Percentiles rank a stretch among this genome's conserved stretches.
Conservation (phyloP, 345 rosid genomes). For the Hevea brasiliensis region DNA sequence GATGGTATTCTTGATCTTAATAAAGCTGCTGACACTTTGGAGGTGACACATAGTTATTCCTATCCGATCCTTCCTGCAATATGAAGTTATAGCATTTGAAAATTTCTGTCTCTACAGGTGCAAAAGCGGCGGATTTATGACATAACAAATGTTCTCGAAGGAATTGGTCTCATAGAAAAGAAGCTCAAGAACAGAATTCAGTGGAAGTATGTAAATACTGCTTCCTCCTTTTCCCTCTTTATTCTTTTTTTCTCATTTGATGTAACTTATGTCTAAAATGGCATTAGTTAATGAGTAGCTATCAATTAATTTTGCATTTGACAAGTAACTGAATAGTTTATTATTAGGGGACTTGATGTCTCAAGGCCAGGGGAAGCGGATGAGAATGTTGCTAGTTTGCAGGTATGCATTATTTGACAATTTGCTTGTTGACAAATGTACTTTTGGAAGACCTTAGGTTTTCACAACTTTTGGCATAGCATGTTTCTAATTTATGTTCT, state of each 20-base stretch:
- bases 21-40: constrained; percentile 90
- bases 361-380: constrained; percentile 76
- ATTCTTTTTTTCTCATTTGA: constrained; percentile 11
- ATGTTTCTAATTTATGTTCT: not conserved
- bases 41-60: constrained; percentile 44
- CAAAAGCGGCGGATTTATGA: constrained; percentile 98
- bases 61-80: not conserved
- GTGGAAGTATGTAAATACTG: constrained; percentile 69
- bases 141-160: constrained; percentile 97
- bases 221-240: not conserved
- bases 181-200: constrained; percentile 93
- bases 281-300: not conserved
- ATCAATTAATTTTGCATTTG: constrained; percentile 6
- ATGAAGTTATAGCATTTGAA: constrained; percentile 13
- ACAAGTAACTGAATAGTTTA: constrained; percentile 22
- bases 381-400: constrained; percentile 70
- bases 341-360: constrained; percentile 83
- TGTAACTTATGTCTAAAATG: not conserved
- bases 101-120: constrained; percentile 52
- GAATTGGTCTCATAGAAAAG: constrained; percentile 97
- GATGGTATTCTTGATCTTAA: constrained; percentile 96
- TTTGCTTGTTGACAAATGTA: constrained; percentile 12
- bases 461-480: not conserved
- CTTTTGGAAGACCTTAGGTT: not conserved
- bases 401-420: constrained; percentile 49